A percentile compares a stretch with the other conserved stretches of the same genome.
Conservation (phyloP, 331 rosid genomes). For the Stylosanthes scabra region DNA sequence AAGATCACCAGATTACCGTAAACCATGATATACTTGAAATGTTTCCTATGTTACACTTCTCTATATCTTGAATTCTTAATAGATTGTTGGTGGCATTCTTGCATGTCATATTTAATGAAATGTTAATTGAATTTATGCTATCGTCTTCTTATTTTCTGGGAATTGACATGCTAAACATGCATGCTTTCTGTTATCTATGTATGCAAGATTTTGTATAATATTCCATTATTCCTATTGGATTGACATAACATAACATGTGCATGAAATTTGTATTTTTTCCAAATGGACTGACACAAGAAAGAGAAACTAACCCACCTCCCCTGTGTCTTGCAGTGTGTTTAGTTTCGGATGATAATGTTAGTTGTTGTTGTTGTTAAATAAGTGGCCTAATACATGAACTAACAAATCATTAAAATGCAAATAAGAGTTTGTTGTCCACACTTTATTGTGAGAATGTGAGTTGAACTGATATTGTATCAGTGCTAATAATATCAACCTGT, state of each 20-base stretch:
- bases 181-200: constrained; percentile 27
- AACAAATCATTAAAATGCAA: constrained; percentile 36
- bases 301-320: constrained; percentile 4
- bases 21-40: too few relatives aligned
- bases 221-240: constrained; percentile 9
- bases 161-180: constrained; percentile 29
- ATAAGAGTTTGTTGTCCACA: constrained; percentile 22
- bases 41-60: background rate
- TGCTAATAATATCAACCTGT: constrained; percentile 25
- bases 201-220: constrained; percentile 24
- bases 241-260: constrained; percentile 23
- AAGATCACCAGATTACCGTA: too few relatives aligned
- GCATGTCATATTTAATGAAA: constrained; percentile 30
- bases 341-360: constrained; percentile 24
- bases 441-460: constrained; percentile 28
- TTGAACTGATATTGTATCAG: constrained; percentile 22
- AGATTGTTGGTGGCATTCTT: constrained; percentile 18
- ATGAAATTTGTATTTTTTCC: constrained; percentile 27
- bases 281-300: constrained; percentile 25
- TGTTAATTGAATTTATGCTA: constrained; percentile 15
- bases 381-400: constrained; percentile 6
- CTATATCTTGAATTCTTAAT: constrained; percentile 12
- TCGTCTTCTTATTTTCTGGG: constrained; percentile 12
- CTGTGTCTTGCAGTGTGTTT: constrained; percentile 1
- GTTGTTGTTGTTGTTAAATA: constrained; percentile 30